Percentiles rank a stretch among this genome's conserved stretches.
phyloP scores from a whole-genome alignment of 495 filamentous ascomycete genomes.

The Penicillium parvum region DNA sequence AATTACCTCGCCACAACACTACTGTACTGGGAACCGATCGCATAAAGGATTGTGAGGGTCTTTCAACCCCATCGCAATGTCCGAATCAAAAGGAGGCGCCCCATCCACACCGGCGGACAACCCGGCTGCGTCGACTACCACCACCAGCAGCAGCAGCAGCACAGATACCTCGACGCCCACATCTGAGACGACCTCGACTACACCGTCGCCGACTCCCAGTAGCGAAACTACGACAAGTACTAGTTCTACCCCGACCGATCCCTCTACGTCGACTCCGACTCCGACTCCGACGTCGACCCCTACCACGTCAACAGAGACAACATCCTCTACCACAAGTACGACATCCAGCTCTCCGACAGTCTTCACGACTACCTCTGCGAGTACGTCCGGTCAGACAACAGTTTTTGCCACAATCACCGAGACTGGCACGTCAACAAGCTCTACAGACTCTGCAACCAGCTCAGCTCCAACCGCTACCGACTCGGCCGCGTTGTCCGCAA shows the following conservation, averaged over 20 bases:
- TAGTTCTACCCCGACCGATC: slow-evolving; percentile 23
- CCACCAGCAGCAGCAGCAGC: slow-evolving; percentile 6
- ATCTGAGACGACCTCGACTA: slow-evolving; percentile 17
- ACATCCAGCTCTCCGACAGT: not conserved
- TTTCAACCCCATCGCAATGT: not conserved
- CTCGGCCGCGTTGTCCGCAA: slow-evolving; percentile 21
- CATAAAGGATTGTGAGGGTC: too few species aligned
- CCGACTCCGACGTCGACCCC: slow-evolving; percentile 13
- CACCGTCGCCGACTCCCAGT: slow-evolving; percentile 7
- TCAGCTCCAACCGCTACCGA: slow-evolving; percentile 28
- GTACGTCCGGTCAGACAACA: not conserved
- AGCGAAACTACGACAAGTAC: slow-evolving; percentile 18
- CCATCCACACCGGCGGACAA: not conserved
- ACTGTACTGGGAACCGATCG: too few species aligned
- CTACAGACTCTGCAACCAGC: slow-evolving; percentile 9
- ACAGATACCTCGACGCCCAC: slow-evolving; percentile 19
- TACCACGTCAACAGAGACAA: slow-evolving; percentile 9
- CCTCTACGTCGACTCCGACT: slow-evolving; percentile 16
- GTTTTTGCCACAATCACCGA: slow-evolving; percentile 7
- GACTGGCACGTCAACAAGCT: slow-evolving; percentile 14
- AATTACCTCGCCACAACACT: too few species aligned
- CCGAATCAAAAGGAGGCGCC: not conserved
- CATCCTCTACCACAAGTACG: slow-evolving; percentile 6
- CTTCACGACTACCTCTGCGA: not conserved
- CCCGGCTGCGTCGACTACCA: not conserved